Percentiles rank a stretch among this genome's conserved stretches.
Conservation (phyloP, 2,329 filamentous ascomycete genomes). For the Talaromyces marneffei region DNA sequence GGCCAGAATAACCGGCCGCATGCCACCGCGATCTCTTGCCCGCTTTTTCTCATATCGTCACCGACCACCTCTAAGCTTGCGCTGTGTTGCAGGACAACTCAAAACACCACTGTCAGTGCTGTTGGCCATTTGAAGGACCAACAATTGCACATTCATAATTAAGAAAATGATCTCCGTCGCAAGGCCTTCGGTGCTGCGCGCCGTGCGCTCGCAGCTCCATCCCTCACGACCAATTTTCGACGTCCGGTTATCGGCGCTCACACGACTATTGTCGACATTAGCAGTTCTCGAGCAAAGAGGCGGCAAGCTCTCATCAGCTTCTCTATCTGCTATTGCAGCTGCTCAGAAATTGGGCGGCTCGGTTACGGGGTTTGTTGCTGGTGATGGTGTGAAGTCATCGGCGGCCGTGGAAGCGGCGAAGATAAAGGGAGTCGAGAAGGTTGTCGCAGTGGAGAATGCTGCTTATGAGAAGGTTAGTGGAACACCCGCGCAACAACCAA, state of each 20-base stretch:
- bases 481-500: neutral
- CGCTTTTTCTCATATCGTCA: slow-evolving; percentile 6
- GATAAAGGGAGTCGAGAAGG: slow-evolving; percentile 83
- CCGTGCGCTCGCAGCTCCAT: slow-evolving; percentile 43
- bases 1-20: neutral
- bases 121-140: neutral
- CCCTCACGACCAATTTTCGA: slow-evolving; percentile 35
- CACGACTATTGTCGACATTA: slow-evolving; percentile 75
- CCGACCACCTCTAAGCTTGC: neutral
- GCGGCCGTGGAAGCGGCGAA: slow-evolving; percentile 77
- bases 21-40: neutral
- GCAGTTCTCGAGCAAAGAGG: slow-evolving; percentile 89
- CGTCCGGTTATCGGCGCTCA: slow-evolving; percentile 51
- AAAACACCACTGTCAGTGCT: neutral
- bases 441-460: slow-evolving; percentile 79
- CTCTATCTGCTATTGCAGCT: slow-evolving; percentile 77
- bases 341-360: slow-evolving; percentile 79
- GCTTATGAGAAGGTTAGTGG: slow-evolving; percentile 78
- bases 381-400: slow-evolving; percentile 65
- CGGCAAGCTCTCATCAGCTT: slow-evolving; percentile 76
- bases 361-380: slow-evolving; percentile 82
- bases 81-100: slow-evolving; percentile 10
- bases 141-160: neutral
- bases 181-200: slow-evolving; percentile 37
- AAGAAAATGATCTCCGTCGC: slow-evolving; percentile 26